Conservation (phyloP, 805 yeast species). For the Candida krabiensis region DNA sequence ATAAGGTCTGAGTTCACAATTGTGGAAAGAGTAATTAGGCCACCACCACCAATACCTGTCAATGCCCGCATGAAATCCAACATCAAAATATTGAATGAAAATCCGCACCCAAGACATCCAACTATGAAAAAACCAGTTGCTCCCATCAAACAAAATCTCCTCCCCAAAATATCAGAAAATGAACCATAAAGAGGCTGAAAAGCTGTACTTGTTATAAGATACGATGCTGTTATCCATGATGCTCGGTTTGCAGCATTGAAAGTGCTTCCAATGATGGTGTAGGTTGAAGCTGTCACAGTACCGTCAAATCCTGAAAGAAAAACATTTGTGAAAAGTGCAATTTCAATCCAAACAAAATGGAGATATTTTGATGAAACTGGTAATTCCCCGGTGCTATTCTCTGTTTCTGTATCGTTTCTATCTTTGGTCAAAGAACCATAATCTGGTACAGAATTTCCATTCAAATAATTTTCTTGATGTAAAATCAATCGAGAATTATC, state of each 20-base stretch:
- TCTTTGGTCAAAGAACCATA: too few species aligned
- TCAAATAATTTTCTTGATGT: too few species aligned
- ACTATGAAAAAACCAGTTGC: slow-evolving; percentile 30
- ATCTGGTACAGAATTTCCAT: too few species aligned
- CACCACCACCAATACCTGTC: slow-evolving; percentile 87
- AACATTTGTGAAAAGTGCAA: slow-evolving; percentile 9
- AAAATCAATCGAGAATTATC: too few species aligned
- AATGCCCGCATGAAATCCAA: slow-evolving; percentile 57
- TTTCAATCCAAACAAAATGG: slow-evolving; percentile 11
- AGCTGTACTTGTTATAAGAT: slow-evolving; percentile 36
- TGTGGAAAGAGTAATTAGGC: slow-evolving; percentile 68
- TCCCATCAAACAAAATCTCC: slow-evolving; percentile 34
- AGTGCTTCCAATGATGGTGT: slow-evolving; percentile 47
- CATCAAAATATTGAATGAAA: slow-evolving; percentile 38
- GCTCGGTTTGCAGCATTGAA: slow-evolving; percentile 39
- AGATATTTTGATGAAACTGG: too few species aligned
- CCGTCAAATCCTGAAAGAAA: slow-evolving; percentile 47
- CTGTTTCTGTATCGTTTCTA: too few species aligned
- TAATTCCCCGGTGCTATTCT: too few species aligned
- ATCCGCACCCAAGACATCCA: slow-evolving; percentile 40
- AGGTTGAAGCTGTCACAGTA: slow-evolving; percentile 47
- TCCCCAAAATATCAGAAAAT: slow-evolving; percentile 48
- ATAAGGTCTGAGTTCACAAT: slow-evolving; percentile 72
- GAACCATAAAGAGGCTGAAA: slow-evolving; percentile 52
- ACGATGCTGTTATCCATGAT: slow-evolving; percentile 38